Percentiles rank a stretch among this genome's conserved stretches.
phyloP scores from a whole-genome alignment of 805 yeast genomes.

The Wickerhamomyces silvicola region DNA sequence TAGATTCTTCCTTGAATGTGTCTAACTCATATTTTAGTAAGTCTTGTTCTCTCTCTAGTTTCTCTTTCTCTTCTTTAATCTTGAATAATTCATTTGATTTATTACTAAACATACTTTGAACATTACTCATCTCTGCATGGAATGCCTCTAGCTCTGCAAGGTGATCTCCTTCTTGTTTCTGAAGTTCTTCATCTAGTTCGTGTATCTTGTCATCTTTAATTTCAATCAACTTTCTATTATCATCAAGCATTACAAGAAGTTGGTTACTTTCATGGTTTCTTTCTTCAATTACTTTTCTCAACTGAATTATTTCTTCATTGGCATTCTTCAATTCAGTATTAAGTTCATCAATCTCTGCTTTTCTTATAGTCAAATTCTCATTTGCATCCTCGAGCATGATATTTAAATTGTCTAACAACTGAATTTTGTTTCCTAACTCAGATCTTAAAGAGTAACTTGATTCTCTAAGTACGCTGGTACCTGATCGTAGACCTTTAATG shows the following conservation, averaged over 20 bases:
- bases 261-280: constrained; percentile 8
- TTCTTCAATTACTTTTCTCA: constrained; percentile 5
- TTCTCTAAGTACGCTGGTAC: constrained; percentile 7
- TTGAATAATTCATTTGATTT: constrained; percentile 23
- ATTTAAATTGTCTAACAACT: not conserved
- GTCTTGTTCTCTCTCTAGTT: constrained; percentile 17
- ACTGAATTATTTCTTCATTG: constrained; percentile 3
- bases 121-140: constrained; percentile 28
- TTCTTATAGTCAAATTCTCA: constrained; percentile 18
- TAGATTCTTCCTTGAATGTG: constrained; percentile 18
- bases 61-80: constrained; percentile 22
- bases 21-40: constrained; percentile 20
- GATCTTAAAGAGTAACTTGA: not conserved
- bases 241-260: constrained; percentile 6
- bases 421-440: not conserved
- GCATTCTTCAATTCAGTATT: constrained; percentile 12
- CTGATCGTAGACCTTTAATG: constrained; percentile 10
- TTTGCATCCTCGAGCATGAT: constrained; percentile 8
- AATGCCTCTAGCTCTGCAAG: constrained; percentile 29
- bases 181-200: constrained; percentile 23
- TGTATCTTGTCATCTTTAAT: constrained; percentile 18
- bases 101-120: constrained; percentile 24
- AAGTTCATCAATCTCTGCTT: constrained; percentile 24
- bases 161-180: constrained; percentile 31
- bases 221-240: constrained; percentile 10